phyloP scores from a whole-genome alignment of 352 stramenopile species.

The Phytopythium delawarense region DNA sequence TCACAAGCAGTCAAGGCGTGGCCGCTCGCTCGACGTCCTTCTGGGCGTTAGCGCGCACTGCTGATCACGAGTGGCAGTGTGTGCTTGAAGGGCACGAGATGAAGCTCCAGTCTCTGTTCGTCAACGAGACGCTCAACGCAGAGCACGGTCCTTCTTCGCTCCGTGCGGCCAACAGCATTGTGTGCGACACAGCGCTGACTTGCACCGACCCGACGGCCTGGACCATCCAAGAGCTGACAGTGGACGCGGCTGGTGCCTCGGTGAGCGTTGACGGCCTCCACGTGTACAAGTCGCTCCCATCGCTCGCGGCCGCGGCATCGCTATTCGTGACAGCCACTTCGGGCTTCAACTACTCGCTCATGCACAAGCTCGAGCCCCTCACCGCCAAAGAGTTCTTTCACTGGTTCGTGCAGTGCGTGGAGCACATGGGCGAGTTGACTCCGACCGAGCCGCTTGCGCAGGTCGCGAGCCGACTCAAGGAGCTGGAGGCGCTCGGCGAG shows the following conservation, averaged over 20 bases:
- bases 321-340: constrained; percentile 45
- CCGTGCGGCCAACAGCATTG: constrained; percentile 30
- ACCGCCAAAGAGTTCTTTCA: constrained; percentile 35
- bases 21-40: constrained; percentile 27
- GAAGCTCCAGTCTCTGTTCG: constrained; percentile 56
- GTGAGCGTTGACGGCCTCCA: constrained; percentile 43
- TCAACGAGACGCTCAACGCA: constrained; percentile 51
- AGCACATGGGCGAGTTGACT: constrained; percentile 34
- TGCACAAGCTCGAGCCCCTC: constrained; percentile 47
- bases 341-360: constrained; percentile 59
- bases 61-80: constrained; percentile 44
- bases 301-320: constrained; percentile 43
- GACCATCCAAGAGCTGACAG: neutral
- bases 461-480: constrained; percentile 30
- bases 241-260: constrained; percentile 7
- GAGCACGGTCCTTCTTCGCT: constrained; percentile 29
- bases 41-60: constrained; percentile 47
- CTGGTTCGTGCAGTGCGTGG: constrained; percentile 48
- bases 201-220: constrained; percentile 19
- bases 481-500: neutral
- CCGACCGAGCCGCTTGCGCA: constrained; percentile 38
- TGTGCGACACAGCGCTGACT: constrained; percentile 40
- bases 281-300: constrained; percentile 54
- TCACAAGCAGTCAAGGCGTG: constrained; percentile 46
- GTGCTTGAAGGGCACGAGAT: constrained; percentile 45